Conservation (phyloP, 2,329 filamentous ascomycete species). For the Trichoderma guizhouense region DNA sequence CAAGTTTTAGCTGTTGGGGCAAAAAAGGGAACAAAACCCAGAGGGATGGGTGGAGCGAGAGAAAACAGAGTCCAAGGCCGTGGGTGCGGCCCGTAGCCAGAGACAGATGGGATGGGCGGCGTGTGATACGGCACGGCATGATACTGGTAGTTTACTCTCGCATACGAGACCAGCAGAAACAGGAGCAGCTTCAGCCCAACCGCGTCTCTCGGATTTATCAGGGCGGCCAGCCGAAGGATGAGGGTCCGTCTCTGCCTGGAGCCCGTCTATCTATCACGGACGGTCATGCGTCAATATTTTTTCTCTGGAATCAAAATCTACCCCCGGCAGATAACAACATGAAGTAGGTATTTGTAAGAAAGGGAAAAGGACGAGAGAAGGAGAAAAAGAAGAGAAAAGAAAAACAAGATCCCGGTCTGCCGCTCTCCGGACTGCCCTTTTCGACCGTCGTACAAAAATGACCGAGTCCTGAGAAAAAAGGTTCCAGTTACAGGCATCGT, state of each 20-base stretch:
- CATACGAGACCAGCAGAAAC: neutral
- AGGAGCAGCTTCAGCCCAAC: neutral
- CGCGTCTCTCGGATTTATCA: neutral
- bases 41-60: neutral
- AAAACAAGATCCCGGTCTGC: neutral
- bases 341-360: neutral
- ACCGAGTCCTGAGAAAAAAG: neutral
- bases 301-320: neutral
- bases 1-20: constrained; percentile 7
- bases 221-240: neutral
- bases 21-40: neutral
- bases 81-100: neutral
- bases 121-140: constrained; percentile 12
- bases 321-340: neutral
- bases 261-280: neutral
- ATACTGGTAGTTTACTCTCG: neutral
- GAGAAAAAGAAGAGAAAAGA: neutral
- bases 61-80: neutral
- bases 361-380: neutral
- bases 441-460: neutral
- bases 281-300: neutral
- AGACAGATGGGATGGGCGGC: neutral
- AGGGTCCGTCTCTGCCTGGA: neutral
- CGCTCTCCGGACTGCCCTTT: neutral
- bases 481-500: neutral